Percentiles rank a stretch among this genome's conserved stretches.
Conservation (phyloP, 2,329 filamentous ascomycete genomes). For the Aureobasidium vineae region DNA sequence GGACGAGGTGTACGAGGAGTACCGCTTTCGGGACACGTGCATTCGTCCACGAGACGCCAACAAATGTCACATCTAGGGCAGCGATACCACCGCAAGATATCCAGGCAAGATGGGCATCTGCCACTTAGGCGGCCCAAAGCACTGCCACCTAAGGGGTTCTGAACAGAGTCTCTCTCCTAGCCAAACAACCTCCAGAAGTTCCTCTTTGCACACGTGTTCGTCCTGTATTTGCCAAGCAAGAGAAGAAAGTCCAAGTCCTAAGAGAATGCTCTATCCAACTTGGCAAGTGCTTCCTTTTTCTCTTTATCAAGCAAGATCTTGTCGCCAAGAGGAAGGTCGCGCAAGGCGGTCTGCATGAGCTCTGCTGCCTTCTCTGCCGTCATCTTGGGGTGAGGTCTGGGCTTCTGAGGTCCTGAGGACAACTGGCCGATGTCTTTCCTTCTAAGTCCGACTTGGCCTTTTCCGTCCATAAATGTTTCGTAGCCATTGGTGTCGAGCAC, state of each 20-base stretch:
- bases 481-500: constrained; percentile 51
- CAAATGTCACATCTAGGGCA: too few species aligned
- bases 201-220: background rate
- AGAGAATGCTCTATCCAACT: constrained; percentile 42
- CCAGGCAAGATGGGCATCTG: too few species aligned
- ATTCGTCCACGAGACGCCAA: too few species aligned
- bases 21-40: too few species aligned
- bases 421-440: constrained; percentile 39
- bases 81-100: too few species aligned
- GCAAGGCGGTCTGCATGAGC: constrained; percentile 49
- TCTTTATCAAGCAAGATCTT: constrained; percentile 42
- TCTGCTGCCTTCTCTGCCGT: constrained; percentile 47
- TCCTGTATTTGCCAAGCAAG: background rate
- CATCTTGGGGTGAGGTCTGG: constrained; percentile 34
- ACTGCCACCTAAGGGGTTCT: background rate
- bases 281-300: constrained; percentile 47
- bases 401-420: constrained; percentile 5
- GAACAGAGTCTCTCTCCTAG: background rate
- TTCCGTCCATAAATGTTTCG: constrained; percentile 52
- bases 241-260: background rate
- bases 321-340: constrained; percentile 45
- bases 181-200: background rate
- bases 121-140: too few species aligned
- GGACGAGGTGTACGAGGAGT: too few species aligned
- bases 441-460: constrained; percentile 50